These are phyloP conservation scores for Trebouxia sp. DNA, from an alignment of 139 green algal species.

Conservation along the genomic window DNA sequence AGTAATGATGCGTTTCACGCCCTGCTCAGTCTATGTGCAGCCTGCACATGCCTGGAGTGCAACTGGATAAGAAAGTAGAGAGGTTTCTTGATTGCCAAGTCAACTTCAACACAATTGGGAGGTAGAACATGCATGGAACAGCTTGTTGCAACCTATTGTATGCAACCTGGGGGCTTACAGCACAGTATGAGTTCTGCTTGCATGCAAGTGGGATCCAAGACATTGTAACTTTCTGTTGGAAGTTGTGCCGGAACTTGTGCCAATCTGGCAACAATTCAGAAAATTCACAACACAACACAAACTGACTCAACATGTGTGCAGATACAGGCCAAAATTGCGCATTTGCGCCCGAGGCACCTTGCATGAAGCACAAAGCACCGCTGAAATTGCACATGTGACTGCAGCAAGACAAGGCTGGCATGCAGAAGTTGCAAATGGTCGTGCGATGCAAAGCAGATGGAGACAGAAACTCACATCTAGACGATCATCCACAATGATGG, in stretches of 20 bases:
- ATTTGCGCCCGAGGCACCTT: no score
- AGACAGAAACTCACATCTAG: conserved; percentile 60
- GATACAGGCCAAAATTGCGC: no score
- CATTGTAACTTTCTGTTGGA: no score
- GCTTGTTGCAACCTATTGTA: background rate
- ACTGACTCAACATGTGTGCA: no score
- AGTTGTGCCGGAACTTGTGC: no score
- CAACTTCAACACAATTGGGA: background rate
- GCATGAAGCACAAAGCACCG: background rate
- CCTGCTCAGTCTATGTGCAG: background rate
- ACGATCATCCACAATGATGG: conserved; percentile 81
- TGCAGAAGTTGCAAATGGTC: background rate
- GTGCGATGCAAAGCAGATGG: background rate
- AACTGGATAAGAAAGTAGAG: background rate
- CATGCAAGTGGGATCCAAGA: no score
- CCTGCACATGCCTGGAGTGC: background rate
- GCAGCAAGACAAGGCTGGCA: background rate
- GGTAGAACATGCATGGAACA: background rate
- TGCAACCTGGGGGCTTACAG: background rate
- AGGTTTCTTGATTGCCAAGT: background rate
- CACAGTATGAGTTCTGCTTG: no score
- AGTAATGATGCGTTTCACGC: background rate
- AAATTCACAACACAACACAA: no score
- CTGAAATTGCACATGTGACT: background rate
- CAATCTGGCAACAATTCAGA: no score